Conservation (phyloP, 805 yeast species). For the Tetrapisispora phaffii region DNA sequence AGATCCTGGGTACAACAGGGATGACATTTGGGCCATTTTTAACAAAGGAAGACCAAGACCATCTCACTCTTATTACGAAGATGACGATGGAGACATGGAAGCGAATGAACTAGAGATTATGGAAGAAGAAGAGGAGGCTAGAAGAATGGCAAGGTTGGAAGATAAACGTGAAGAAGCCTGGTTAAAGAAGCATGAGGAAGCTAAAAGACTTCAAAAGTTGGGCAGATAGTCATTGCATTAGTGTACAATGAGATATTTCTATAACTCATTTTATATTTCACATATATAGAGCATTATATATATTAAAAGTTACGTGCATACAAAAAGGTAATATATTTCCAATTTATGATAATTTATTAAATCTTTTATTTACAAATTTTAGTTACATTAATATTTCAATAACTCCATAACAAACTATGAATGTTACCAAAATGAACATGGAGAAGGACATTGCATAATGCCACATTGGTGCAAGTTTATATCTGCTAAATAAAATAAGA, state of each 20-base stretch:
- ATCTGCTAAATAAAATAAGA: slow-evolving; percentile 24
- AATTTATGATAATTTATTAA: not conserved
- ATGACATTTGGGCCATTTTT: slow-evolving; percentile 85
- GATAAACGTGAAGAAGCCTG: slow-evolving; percentile 62
- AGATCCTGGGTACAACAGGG: slow-evolving; percentile 53
- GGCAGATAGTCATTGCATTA: not conserved
- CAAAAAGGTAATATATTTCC: no score
- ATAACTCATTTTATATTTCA: not conserved
- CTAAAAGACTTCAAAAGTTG: slow-evolving; percentile 27
- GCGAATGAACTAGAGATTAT: slow-evolving; percentile 86
- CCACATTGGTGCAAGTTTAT: slow-evolving; percentile 26
- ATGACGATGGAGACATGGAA: slow-evolving; percentile 63
- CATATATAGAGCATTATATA: not conserved
- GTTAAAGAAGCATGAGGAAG: slow-evolving; percentile 40
- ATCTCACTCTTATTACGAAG: slow-evolving; percentile 32
- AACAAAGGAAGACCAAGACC: slow-evolving; percentile 50
- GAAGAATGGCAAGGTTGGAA: slow-evolving; percentile 60
- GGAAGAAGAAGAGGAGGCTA: slow-evolving; percentile 68
- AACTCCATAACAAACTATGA: slow-evolving; percentile 27
- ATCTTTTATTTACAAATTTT: not conserved
- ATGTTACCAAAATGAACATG: slow-evolving; percentile 19
- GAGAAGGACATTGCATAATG: slow-evolving; percentile 23
- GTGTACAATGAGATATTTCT: not conserved
- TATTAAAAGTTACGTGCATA: not conserved
- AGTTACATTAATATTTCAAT: slow-evolving; percentile 17